Evolutionary conservation across 2,329 filamentous ascomycete species (phyloP).

Genomic region (Penicillium sp.): DNA sequence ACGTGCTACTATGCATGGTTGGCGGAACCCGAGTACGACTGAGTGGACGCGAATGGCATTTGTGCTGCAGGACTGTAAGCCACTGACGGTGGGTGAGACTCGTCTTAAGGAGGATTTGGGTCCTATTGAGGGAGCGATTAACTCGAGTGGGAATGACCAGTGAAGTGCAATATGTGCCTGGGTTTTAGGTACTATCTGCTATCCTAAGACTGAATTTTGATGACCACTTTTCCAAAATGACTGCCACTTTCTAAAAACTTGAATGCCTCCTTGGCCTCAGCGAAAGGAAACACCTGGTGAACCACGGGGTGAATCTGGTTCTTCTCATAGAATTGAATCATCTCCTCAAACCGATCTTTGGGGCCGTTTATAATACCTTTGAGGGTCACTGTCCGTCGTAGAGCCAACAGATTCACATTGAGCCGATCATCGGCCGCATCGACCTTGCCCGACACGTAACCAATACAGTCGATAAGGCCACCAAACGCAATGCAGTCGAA

Average conservation of each 20-base stretch:
- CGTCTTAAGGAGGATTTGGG: constrained; percentile 29
- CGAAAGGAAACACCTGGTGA: constrained; percentile 57
- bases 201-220: constrained; percentile 40
- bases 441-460: constrained; percentile 55
- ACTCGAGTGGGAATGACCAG: constrained; percentile 18
- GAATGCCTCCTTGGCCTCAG: constrained; percentile 55
- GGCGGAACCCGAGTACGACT: constrained; percentile 51
- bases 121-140: constrained; percentile 7
- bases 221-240: constrained; percentile 59
- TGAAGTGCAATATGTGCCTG: background rate
- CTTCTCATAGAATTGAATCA: constrained; percentile 36
- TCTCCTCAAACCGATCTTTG: constrained; percentile 51
- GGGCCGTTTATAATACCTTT: constrained; percentile 66
- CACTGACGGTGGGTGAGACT: constrained; percentile 22
- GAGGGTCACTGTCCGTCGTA: constrained; percentile 54
- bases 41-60: constrained; percentile 52
- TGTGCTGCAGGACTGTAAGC: constrained; percentile 30
- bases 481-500: constrained; percentile 48
- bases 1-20: constrained; percentile 57
- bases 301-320: constrained; percentile 46
- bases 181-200: background rate
- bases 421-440: constrained; percentile 56
- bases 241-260: constrained; percentile 53
- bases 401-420: constrained; percentile 61
- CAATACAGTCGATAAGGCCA: constrained; percentile 50